Base-by-base conservation (phyloP, 2,329 filamentous ascomycete species). In the Aspergillus phoenicis region DNA sequence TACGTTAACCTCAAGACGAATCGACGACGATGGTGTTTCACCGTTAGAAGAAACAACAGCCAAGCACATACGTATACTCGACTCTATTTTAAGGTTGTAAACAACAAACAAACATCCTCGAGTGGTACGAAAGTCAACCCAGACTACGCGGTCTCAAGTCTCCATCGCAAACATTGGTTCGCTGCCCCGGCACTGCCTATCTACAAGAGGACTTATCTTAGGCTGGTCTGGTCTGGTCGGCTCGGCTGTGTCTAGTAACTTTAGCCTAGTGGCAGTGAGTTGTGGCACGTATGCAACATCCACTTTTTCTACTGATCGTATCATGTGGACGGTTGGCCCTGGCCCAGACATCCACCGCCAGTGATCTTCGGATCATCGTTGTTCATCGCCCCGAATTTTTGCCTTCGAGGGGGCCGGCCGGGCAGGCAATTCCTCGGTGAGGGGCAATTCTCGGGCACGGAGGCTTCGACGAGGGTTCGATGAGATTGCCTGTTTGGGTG, bases 401-500 rank as follows among this genome's bases (percentile, higher is more conserved):
- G 41, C 20, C 41, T 45, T 45, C 22, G 47, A 28, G 24, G 47
- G 30, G 8, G 45, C 20, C 24, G 24, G 13, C 5, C 13, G 33
- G 4, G 33, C 33, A 36, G 33, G 33, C 33, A 5, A 13, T 36
- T 36, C 33, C 33, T 36, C 33, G 33, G 33, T 36, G 47, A n/a
- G 24, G 47, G 47, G 26, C 26, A 51, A 48, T 30, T 33, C 36
- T 52, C 24, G 56, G 56, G 24, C 45, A 24, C 22, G 39, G 26
- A 47, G 53, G 22, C 41, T 56, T 56, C 53, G 24, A 56, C 53
- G 53, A 30, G 39, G 20, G 41, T 60, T 60, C 58, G 54, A 54
- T 47, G 53, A 51, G 47, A 60, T 60, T 60, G n/a, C 58, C 41
- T 5, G 11, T 47, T 60, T 52, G 48, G 52, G 58, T 52, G 51